Base-by-base conservation (phyloP, 306 rosid genomes). In the Chamaecrista fasciculata region DNA sequence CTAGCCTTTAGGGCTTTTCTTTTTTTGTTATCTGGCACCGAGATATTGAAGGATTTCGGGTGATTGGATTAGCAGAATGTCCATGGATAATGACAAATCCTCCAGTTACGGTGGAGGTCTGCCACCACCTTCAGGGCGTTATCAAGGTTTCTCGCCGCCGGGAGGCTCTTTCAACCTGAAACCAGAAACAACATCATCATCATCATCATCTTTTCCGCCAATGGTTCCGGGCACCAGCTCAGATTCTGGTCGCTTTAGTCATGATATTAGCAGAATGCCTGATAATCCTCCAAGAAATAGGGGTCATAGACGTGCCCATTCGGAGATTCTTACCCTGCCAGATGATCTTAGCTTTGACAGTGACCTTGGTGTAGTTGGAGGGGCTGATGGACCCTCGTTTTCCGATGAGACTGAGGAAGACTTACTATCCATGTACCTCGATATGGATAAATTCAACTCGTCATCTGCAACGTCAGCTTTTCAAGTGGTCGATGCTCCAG, bases 271-370 rank as follows among this genome's bases (percentile, higher is more conserved):
- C 78, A 59, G 82, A 74, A 91, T 91, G 97, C 86, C 84, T 36
- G 96, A 91, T 49, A 84, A 82, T 68, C 97, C 96, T 1, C 89
- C 83, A 4, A 76, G 85, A 80, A 88, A 85, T 66, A 47, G 76
- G 77, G 91, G 91, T 31, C 97, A 91, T 67, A 76, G 97, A 46
- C 91, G 96, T 50, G 96, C 96, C 33, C 97, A 91, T 67, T 91
- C 93, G 0, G 97, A 88, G 74, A 91, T 88, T 62, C 72, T 91
- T 60, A 84, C 93, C 5, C 86, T 88, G 11, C 97, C 93, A 0
- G 96, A 86, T 76, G 91, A 88, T 78, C 79, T 91, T 39, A 85
- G 86, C 76, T 88, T 88, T 15, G 93, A 86, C 29, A 73, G 84
- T 67, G 96, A 86, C 49, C 89, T 84, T 46, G 89, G 88, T 51